Conservation (phyloP, 192 early-diverging fungal species). For the Anaeromyces robustus region DNA sequence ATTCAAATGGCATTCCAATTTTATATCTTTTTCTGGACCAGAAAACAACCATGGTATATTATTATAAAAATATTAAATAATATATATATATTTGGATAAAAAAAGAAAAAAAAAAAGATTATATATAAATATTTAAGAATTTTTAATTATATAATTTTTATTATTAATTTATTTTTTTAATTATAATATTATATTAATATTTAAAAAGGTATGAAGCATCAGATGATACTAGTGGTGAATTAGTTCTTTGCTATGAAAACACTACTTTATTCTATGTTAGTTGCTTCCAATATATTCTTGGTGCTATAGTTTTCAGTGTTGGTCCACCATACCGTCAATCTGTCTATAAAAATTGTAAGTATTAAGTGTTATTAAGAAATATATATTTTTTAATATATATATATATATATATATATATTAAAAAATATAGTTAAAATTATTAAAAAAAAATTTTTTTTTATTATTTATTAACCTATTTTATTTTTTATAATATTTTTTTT, state of each 20-base stretch:
- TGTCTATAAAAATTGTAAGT: constrained; percentile 71
- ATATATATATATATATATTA: no score
- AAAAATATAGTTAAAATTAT: no score
- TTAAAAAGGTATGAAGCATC: constrained; percentile 29
- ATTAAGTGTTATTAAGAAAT: no score
- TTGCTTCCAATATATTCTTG: constrained; percentile 87
- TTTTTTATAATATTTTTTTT: no score
- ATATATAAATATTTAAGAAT: constrained; percentile 18
- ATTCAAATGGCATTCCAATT: constrained; percentile 73
- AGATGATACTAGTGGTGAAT: constrained; percentile 41
- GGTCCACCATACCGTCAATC: constrained; percentile 87
- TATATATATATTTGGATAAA: no score
- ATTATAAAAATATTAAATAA: no score
- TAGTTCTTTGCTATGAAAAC: constrained; percentile 74
- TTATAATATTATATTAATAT: no score
- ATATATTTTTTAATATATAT: no score
- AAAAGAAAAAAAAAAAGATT: no score
- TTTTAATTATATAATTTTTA: constrained; percentile 13
- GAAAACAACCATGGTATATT: constrained; percentile 58
- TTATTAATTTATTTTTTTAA: neutral
- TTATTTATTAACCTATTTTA: no score
- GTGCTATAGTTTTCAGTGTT: constrained; percentile 81
- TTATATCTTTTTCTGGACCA: constrained; percentile 49
- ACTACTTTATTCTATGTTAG: constrained; percentile 77
- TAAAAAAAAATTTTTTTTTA: no score